Conservation (phyloP, 495 filamentous ascomycete genomes). For the Durotheca rogersii region DNA sequence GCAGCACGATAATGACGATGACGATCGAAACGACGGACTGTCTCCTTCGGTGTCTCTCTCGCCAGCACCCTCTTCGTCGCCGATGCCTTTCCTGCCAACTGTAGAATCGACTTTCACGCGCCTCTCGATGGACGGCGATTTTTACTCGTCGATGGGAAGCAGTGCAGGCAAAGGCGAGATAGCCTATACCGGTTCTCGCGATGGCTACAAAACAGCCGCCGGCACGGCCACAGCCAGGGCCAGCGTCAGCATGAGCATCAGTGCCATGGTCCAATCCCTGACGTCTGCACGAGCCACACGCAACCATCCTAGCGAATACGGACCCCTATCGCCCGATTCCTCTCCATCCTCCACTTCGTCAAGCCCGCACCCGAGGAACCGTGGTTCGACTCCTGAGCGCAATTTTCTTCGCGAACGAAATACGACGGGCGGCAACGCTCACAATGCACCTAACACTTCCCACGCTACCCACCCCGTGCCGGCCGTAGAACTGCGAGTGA, state of each 20-base stretch:
- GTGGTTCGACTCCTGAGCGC: slow-evolving; percentile 3
- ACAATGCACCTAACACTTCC: background rate
- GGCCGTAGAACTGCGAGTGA: slow-evolving; percentile 6
- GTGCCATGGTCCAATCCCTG: slow-evolving; percentile 27
- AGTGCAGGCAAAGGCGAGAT: slow-evolving; percentile 6
- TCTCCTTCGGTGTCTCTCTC: slow-evolving; percentile 30
- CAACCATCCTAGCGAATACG: slow-evolving; percentile 27
- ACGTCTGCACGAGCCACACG: slow-evolving; percentile 28
- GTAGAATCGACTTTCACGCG: slow-evolving; percentile 46
- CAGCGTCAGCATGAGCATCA: slow-evolving; percentile 13
- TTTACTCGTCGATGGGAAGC: slow-evolving; percentile 19
- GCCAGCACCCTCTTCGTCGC: slow-evolving; percentile 28
- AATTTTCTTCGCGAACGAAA: background rate
- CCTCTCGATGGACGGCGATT: slow-evolving; percentile 45
- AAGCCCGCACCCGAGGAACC: slow-evolving; percentile 11
- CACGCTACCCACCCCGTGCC: slow-evolving; percentile 10
- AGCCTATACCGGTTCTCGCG: slow-evolving; percentile 9
- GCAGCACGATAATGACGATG: slow-evolving; percentile 36
- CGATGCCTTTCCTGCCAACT: slow-evolving; percentile 37
- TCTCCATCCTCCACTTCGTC: slow-evolving; percentile 26
- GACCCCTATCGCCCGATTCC: slow-evolving; percentile 25
- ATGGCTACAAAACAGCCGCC: slow-evolving; percentile 14
- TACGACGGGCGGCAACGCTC: slow-evolving; percentile 1
- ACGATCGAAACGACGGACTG: slow-evolving; percentile 25
- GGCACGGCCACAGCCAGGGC: slow-evolving; percentile 23